Evolutionary conservation across 163 green algal genomes (phyloP).

Genomic region (Chlorella variabilis): DNA sequence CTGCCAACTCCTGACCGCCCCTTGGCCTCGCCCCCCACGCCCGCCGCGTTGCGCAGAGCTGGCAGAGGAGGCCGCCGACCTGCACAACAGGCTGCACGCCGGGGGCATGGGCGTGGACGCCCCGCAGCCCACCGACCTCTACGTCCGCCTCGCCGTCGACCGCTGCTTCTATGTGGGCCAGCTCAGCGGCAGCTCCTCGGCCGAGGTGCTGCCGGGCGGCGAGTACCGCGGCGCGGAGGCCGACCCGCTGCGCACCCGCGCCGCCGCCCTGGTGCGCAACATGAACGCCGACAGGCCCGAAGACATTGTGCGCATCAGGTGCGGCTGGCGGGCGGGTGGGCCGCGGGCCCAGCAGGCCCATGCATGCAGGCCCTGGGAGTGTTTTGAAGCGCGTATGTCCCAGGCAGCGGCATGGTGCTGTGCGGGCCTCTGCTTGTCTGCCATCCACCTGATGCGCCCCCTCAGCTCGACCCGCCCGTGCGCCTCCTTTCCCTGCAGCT

Average conservation of each 20-base stretch:
- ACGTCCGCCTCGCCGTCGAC: constrained; percentile 67
- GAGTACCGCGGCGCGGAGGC: constrained; percentile 52
- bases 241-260: constrained; percentile 54
- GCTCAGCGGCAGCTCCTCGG: constrained; percentile 57
- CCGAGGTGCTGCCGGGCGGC: constrained; percentile 40
- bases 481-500: constrained; percentile 4
- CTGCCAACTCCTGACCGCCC: neutral
- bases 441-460: too few relatives aligned
- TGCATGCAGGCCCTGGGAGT: too few relatives aligned
- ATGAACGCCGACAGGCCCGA: constrained; percentile 61
- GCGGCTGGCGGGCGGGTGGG: too few relatives aligned
- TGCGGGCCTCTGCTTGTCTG: too few relatives aligned
- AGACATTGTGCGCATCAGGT: constrained; percentile 64
- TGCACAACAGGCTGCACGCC: constrained; percentile 49
- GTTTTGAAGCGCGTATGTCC: too few relatives aligned
- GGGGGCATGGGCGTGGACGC: constrained; percentile 66
- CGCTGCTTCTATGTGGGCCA: constrained; percentile 82
- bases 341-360: too few relatives aligned
- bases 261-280: constrained; percentile 44
- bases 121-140: constrained; percentile 61
- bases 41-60: too few relatives aligned
- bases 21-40: neutral
- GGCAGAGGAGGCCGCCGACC: constrained; percentile 40
- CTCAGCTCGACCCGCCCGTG: neutral
- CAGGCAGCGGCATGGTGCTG: too few relatives aligned